Conservation (phyloP, 257 asterid genomes). For the Petunia secreta region DNA sequence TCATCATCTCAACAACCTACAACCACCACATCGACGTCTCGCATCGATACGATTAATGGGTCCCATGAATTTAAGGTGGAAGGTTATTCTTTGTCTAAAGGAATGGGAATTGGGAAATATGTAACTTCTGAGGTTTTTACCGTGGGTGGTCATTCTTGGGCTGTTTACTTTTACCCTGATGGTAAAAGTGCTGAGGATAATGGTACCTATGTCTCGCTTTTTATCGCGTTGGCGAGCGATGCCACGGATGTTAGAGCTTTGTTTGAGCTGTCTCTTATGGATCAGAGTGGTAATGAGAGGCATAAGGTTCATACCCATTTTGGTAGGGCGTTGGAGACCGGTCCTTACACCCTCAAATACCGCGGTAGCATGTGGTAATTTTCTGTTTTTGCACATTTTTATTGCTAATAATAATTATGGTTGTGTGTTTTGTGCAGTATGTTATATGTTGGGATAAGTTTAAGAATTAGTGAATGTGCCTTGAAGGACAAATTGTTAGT, state of each 20-base stretch:
- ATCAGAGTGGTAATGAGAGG: constrained; percentile 35
- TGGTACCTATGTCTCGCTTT: constrained; percentile 32
- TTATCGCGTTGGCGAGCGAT: constrained; percentile 35
- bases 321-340: constrained; percentile 34
- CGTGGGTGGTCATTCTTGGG: constrained; percentile 34
- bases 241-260: constrained; percentile 35
- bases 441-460: neutral
- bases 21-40: constrained; percentile 31
- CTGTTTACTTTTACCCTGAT: constrained; percentile 35
- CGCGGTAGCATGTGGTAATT: constrained; percentile 37
- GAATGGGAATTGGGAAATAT: constrained; percentile 32
- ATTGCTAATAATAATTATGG: neutral
- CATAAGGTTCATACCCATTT: constrained; percentile 36
- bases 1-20: constrained; percentile 25
- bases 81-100: constrained; percentile 24
- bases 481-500: neutral
- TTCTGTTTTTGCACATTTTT: neutral
- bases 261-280: constrained; percentile 35
- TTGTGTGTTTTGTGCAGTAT: neutral
- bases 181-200: constrained; percentile 34
- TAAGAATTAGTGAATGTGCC: too few species aligned
- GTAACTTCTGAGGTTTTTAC: constrained; percentile 22
- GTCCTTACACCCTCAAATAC: constrained; percentile 34
- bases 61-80: constrained; percentile 28
- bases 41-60: constrained; percentile 23